phyloP scores from a whole-genome alignment of 108 stramenopile species.

The Pseudonitzschia pungens region DNA sequence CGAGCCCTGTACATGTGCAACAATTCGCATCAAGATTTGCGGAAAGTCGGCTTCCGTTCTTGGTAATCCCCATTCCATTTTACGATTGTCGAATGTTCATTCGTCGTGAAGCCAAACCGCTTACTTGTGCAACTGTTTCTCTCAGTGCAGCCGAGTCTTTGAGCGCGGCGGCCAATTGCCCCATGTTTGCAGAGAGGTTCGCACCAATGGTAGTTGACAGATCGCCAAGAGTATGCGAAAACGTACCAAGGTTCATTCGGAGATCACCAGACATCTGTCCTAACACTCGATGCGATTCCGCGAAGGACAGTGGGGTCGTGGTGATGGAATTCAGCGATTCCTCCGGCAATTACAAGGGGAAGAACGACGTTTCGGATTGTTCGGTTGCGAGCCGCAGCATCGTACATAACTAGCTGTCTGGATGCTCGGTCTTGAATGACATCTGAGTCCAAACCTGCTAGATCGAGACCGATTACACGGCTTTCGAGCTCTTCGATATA shows the following conservation, averaged over 20 bases:
- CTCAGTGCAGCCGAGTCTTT: slow-evolving; percentile 14
- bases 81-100: slow-evolving; percentile 10
- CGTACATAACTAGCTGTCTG: neutral
- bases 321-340: slow-evolving; percentile 6
- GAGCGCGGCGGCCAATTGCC: neutral
- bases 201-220: slow-evolving; percentile 9
- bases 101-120: slow-evolving; percentile 20
- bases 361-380: slow-evolving; percentile 14
- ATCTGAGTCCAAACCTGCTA: slow-evolving; percentile 32
- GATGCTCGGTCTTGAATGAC: slow-evolving; percentile 5
- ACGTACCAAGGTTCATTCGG: neutral
- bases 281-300: slow-evolving; percentile 10
- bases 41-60: slow-evolving; percentile 8
- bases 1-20: slow-evolving; percentile 3
- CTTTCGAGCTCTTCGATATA: slow-evolving; percentile 22
- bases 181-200: slow-evolving; percentile 18
- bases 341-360: slow-evolving; percentile 11
- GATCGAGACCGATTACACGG: slow-evolving; percentile 29
- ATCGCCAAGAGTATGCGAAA: slow-evolving; percentile 6
- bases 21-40: slow-evolving; percentile 9
- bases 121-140: slow-evolving; percentile 29
- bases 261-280: slow-evolving; percentile 13
- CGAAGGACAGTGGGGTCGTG: slow-evolving; percentile 28
- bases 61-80: neutral
- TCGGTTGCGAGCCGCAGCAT: neutral